These are phyloP conservation scores for Boletales sp. DNA, from an alignment of 768 basidiomycete genomes.

Conservation along the genomic window DNA sequence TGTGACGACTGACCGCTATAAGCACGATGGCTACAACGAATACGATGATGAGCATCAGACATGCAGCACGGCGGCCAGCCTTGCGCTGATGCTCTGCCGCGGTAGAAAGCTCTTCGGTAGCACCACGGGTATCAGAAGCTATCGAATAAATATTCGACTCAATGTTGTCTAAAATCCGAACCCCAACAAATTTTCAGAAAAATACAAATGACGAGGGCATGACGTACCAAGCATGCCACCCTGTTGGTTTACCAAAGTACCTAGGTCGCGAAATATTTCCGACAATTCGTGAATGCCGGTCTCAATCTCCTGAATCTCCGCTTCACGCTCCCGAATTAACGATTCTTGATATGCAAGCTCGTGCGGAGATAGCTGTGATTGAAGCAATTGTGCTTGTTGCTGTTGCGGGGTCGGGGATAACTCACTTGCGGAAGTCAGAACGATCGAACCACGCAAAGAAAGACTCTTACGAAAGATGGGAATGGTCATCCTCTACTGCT, in stretches of 20 bases:
- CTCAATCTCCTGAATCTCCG: conserved; percentile 95
- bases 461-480: conserved; percentile 24
- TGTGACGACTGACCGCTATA: conserved; percentile 68
- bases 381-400: conserved; percentile 66
- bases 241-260: conserved; percentile 91
- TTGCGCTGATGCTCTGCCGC: conserved; percentile 94
- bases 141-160: conserved; percentile 90
- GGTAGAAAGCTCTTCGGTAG: conserved; percentile 80
- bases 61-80: conserved; percentile 86
- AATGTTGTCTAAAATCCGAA: conserved; percentile 71
- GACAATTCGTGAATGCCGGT: conserved; percentile 93
- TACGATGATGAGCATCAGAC: conserved; percentile 83
- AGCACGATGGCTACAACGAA: conserved; percentile 87
- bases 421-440: conserved; percentile 24
- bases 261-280: conserved; percentile 95
- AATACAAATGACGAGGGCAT: neutral
- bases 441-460: neutral
- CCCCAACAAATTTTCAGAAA: neutral
- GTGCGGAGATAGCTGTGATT: conserved; percentile 77
- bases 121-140: conserved; percentile 74
- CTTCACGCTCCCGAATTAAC: conserved; percentile 75
- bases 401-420: conserved; percentile 49
- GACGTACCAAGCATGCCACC: conserved; percentile 87
- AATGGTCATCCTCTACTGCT: conserved; percentile 73
- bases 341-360: conserved; percentile 97